These are phyloP conservation scores for Sungouiozyma ichnusensis DNA, from an alignment of 805 yeast species.

Conservation along the genomic window DNA sequence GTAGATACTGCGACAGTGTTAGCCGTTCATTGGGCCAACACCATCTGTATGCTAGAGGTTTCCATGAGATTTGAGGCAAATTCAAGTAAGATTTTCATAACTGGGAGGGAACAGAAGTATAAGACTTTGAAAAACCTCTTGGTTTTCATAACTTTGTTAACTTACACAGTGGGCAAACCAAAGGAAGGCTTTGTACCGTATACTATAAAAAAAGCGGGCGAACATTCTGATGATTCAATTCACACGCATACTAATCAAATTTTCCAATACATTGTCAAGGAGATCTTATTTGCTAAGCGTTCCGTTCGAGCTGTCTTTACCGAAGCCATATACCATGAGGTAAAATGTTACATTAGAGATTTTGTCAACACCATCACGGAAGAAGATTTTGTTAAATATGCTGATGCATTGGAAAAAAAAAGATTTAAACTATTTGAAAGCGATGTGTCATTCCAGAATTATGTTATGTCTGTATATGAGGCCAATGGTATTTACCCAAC, in stretches of 20 bases:
- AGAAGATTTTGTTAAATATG: not conserved
- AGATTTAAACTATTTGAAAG: not conserved
- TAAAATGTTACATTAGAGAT: conserved; percentile 8
- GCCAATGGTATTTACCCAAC: not conserved
- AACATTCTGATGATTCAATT: not conserved
- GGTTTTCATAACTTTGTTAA: conserved; percentile 16
- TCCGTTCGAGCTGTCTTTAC: conserved; percentile 12
- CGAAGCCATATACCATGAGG: conserved; percentile 11
- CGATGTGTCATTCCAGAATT: not conserved
- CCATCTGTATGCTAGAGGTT: conserved; percentile 48
- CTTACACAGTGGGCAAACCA: conserved; percentile 17
- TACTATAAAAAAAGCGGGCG: not conserved
- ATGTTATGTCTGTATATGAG: not conserved
- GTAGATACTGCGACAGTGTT: conserved; percentile 14
- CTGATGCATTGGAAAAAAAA: not conserved
- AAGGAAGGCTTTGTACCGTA: not conserved
- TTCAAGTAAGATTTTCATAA: conserved; percentile 25
- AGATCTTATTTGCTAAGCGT: conserved; percentile 11
- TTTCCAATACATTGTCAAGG: conserved; percentile 23
- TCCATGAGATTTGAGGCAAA: conserved; percentile 39
- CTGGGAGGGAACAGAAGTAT: conserved; percentile 32
- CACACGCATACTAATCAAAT: conserved; percentile 11
- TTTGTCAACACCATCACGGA: not conserved
- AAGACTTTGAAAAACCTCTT: conserved; percentile 28
- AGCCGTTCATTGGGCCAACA: conserved; percentile 23